Conservation (phyloP, 78 protist species). For the Guillardia theta region DNA sequence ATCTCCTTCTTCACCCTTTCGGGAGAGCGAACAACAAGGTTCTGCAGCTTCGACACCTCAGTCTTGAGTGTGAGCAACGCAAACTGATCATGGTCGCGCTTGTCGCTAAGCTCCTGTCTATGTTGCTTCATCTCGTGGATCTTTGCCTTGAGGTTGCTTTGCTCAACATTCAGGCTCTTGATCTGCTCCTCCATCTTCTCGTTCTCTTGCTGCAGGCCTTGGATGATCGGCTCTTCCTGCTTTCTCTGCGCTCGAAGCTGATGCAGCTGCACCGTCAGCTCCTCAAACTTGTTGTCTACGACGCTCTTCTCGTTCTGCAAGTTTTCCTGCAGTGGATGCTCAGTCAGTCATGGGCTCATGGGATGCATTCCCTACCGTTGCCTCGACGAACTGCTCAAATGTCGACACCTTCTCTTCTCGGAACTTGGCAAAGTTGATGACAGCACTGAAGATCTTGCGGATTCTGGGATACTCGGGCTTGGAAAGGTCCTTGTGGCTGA, state of each 20-base stretch:
- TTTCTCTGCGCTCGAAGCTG: background rate
- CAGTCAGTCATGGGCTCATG: background rate
- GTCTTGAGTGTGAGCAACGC: background rate
- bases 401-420: conserved; percentile 24
- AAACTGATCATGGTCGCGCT: background rate
- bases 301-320: background rate
- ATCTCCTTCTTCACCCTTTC: conserved; percentile 16
- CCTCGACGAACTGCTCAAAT: background rate
- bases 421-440: conserved; percentile 37
- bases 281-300: background rate
- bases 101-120: background rate
- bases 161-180: background rate
- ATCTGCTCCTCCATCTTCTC: background rate
- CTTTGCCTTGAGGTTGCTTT: background rate
- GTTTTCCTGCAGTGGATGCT: background rate
- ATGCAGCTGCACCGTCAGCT: background rate
- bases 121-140: background rate
- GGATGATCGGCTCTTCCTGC: background rate
- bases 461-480: background rate
- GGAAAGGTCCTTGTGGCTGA: background rate
- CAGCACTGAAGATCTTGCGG: conserved; percentile 28
- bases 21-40: background rate
- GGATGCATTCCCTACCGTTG: background rate
- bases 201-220: background rate
- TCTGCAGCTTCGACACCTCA: background rate